Evolutionary conservation across 2,329 filamentous ascomycete species (phyloP).

Genomic region (Fusarium sp.): DNA sequence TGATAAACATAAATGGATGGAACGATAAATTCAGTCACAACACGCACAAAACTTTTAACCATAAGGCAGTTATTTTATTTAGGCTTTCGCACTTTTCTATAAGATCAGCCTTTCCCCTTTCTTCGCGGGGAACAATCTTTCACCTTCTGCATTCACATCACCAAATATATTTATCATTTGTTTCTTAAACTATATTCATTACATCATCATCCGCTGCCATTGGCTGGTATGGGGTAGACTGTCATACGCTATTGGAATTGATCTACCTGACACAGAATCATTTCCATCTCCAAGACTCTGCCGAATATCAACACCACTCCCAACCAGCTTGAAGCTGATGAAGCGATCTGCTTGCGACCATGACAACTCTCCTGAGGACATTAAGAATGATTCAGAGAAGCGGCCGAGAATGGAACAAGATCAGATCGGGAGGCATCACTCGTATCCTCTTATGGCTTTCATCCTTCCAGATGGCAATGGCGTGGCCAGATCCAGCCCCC

Average conservation of each 20-base stretch:
- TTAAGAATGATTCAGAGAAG: not conserved
- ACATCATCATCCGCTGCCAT: too few species aligned
- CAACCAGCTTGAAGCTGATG: not conserved
- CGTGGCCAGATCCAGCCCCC: not conserved
- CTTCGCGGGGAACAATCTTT: not conserved
- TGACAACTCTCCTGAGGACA: not conserved
- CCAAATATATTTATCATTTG: too few species aligned
- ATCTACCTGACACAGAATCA: fast-evolving
- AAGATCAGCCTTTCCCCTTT: not conserved
- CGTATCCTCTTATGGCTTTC: not conserved
- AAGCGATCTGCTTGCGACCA: not conserved
- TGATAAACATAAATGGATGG: not conserved
- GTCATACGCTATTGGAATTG: not conserved
- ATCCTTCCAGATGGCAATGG: not conserved
- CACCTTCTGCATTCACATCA: not conserved
- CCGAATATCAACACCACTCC: fast-evolving
- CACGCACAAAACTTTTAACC: not conserved
- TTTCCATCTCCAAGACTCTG: fast-evolving
- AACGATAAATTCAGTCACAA: not conserved
- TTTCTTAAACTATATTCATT: fast-evolving
- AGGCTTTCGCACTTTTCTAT: not conserved
- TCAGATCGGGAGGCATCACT: fast-evolving
- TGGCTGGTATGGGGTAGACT: too few species aligned
- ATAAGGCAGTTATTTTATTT: not conserved
- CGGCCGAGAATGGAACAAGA: not conserved